phyloP scores from a whole-genome alignment of 352 stramenopile species.

The Phytophthora palmivora region DNA sequence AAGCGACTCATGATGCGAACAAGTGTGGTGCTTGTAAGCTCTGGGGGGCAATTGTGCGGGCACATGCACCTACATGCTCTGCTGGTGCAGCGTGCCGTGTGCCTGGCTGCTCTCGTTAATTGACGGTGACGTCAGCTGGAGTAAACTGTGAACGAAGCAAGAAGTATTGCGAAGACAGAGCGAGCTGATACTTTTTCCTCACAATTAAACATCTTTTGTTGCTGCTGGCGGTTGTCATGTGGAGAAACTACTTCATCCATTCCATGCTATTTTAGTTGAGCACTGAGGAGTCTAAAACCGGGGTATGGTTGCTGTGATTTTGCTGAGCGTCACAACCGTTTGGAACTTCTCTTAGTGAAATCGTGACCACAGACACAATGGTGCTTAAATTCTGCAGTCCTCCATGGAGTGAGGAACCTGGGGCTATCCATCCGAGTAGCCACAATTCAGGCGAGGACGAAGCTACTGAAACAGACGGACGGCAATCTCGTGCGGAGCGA shows the following conservation, averaged over 20 bases:
- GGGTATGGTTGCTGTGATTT: too few relatives aligned
- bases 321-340: constrained; percentile 7
- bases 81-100: constrained; percentile 35
- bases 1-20: constrained; percentile 33
- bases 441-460: constrained; percentile 33
- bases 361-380: constrained; percentile 27
- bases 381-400: constrained; percentile 62
- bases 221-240: background rate
- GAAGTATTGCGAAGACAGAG: background rate
- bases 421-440: constrained; percentile 1
- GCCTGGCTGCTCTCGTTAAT: constrained; percentile 42
- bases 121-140: background rate
- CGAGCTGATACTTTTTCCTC: constrained; percentile 13
- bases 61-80: constrained; percentile 43
- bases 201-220: constrained; percentile 23
- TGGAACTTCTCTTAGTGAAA: constrained; percentile 4
- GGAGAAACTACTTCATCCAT: background rate
- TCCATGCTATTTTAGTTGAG: constrained; percentile 7
- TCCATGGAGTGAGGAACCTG: constrained; percentile 33
- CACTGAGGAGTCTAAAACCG: constrained; percentile 6
- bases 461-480: constrained; percentile 2
- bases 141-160: constrained; percentile 21
- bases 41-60: constrained; percentile 51
- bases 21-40: constrained; percentile 69
- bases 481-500: constrained; percentile 25